Conservation (phyloP, 2,329 filamentous ascomycete genomes). For the Rhinocladiella mackenziei region DNA sequence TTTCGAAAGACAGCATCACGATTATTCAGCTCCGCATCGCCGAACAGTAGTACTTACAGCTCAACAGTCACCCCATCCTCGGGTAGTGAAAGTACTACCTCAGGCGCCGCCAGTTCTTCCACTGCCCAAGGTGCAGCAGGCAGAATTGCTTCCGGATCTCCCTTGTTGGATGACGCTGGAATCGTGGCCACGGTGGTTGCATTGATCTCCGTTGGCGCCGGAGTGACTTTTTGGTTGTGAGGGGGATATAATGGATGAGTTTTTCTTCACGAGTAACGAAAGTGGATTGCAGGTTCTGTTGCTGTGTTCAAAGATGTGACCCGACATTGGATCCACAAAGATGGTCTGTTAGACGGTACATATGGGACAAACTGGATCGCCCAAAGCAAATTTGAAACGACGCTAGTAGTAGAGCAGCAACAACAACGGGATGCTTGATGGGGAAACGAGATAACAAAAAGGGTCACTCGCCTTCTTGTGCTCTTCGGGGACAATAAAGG, state of each 20-base stretch:
- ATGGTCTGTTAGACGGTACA: too few species aligned
- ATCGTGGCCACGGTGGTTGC: constrained; percentile 18
- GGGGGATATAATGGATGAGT: not conserved
- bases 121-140: constrained; percentile 23
- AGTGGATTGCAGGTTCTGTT: constrained; percentile 9
- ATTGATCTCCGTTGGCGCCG: constrained; percentile 23
- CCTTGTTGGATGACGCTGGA: constrained; percentile 8
- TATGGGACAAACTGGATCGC: too few species aligned
- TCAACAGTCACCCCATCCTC: constrained; percentile 21
- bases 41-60: constrained; percentile 25
- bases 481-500: too few species aligned
- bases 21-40: constrained; percentile 16
- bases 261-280: constrained; percentile 15
- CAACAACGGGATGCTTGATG: too few species aligned
- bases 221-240: constrained; percentile 24
- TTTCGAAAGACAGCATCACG: constrained; percentile 27
- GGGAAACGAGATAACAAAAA: too few species aligned
- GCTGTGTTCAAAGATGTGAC: constrained; percentile 3
- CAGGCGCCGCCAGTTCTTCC: constrained; percentile 15
- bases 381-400: too few species aligned
- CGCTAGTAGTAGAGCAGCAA: too few species aligned
- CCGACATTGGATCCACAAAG: constrained; percentile 2
- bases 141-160: constrained; percentile 14
- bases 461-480: too few species aligned
- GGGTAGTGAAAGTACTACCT: constrained; percentile 6